A percentile compares a stretch with the other conserved stretches of the same genome.
phyloP scores from a whole-genome alignment of 2,329 filamentous ascomycete species.

The Fusarium vanettenii region DNA sequence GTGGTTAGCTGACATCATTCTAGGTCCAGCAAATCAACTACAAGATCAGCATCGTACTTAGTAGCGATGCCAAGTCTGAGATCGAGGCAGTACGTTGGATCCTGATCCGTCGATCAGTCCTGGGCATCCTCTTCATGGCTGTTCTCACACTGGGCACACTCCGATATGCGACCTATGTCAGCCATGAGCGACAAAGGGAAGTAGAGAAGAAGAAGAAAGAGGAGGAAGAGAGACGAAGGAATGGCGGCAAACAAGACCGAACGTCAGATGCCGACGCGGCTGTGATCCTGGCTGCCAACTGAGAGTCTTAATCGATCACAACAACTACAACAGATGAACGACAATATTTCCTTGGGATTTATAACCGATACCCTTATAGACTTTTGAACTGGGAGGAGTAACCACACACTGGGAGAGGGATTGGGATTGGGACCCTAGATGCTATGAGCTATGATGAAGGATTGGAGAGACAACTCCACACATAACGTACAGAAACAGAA shows the following conservation, averaged over 20 bases:
- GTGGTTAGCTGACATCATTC: constrained; percentile 13
- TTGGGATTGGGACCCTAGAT: neutral
- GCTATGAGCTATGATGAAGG: constrained; percentile 19
- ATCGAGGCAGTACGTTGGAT: constrained; percentile 95
- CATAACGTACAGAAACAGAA: neutral
- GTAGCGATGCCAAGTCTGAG: constrained; percentile 90
- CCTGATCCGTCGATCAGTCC: constrained; percentile 70
- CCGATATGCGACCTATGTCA: constrained; percentile 68
- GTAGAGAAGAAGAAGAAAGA: constrained; percentile 56
- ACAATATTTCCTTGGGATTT: constrained; percentile 34
- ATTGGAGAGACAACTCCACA: constrained; percentile 11
- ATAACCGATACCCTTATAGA: constrained; percentile 45
- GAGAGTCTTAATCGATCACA: constrained; percentile 13
- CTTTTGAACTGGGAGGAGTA: constrained; percentile 30
- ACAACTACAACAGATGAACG: constrained; percentile 14
- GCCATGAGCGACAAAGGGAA: constrained; percentile 62
- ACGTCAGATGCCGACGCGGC: constrained; percentile 63
- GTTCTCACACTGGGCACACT: constrained; percentile 69
- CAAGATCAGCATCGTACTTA: constrained; percentile 91
- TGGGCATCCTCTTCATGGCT: constrained; percentile 75
- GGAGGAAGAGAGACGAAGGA: constrained; percentile 56
- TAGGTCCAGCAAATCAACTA: constrained; percentile 95
- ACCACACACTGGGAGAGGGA: neutral
- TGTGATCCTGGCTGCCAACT: constrained; percentile 69
- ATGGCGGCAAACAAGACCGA: constrained; percentile 59